A percentile compares a stretch with the other conserved stretches of the same genome.
Evolutionary conservation across 139 green algal species (phyloP).

Genomic region (Closterium sp.): DNA sequence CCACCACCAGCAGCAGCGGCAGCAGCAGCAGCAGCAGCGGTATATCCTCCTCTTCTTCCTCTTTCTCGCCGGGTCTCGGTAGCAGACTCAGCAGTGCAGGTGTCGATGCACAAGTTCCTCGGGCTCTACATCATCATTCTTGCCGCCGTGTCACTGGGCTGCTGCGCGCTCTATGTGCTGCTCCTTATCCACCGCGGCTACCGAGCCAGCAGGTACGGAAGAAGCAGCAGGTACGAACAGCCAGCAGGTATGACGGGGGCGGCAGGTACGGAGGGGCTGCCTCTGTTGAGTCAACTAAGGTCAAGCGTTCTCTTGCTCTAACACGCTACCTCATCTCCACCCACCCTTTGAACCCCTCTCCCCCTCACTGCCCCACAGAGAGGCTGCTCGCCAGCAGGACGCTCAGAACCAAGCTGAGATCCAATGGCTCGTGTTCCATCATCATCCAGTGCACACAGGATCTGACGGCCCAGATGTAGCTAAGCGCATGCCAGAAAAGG

Average conservation of each 20-base stretch:
- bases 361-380: neutral
- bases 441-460: neutral
- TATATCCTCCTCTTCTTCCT: no score
- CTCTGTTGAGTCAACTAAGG: no score
- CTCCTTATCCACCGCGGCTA: neutral
- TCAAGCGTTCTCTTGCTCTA: no score
- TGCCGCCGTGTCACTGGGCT: neutral
- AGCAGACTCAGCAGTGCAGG: neutral
- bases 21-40: no score
- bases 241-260: no score
- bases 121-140: neutral
- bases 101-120: neutral
- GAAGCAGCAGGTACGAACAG: no score
- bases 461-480: neutral
- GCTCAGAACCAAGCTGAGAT: neutral
- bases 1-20: neutral
- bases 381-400: neutral
- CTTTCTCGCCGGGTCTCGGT: no score
- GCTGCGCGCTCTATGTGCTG: neutral
- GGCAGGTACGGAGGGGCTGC: no score
- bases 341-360: no score
- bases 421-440: neutral
- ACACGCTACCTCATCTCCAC: no score
- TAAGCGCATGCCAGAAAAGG: no score
- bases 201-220: neutral